phyloP scores from a whole-genome alignment of 495 filamentous ascomycete species.

The Daldinia vernicosa region DNA sequence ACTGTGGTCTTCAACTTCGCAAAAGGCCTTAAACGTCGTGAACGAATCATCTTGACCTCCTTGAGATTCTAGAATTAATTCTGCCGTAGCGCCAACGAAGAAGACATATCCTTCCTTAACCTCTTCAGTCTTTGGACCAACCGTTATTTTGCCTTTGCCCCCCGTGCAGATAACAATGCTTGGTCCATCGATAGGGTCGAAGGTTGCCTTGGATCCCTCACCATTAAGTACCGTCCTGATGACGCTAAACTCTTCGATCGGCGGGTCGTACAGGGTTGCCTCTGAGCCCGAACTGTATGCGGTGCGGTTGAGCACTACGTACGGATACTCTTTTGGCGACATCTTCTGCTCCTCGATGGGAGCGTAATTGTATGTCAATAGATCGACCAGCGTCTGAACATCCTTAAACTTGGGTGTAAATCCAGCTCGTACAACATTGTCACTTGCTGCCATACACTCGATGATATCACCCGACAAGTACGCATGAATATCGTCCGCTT shows the following conservation, averaged over 20 bases:
- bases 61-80: slow-evolving; percentile 77
- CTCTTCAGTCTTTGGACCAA: slow-evolving; percentile 75
- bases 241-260: slow-evolving; percentile 96
- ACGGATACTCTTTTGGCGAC: slow-evolving; percentile 81
- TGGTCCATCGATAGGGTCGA: slow-evolving; percentile 86
- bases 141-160: slow-evolving; percentile 81
- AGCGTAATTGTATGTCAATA: slow-evolving; percentile 94
- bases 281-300: slow-evolving; percentile 79
- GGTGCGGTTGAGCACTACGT: slow-evolving; percentile 76
- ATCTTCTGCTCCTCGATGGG: slow-evolving; percentile 96
- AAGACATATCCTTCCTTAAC: slow-evolving; percentile 83
- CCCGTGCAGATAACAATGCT: slow-evolving; percentile 90
- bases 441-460: slow-evolving; percentile 97
- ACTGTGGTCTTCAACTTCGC: slow-evolving; percentile 69
- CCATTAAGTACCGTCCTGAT: slow-evolving; percentile 79
- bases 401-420: slow-evolving; percentile 99
- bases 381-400: slow-evolving; percentile 84
- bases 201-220: slow-evolving; percentile 79
- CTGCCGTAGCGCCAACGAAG: slow-evolving; percentile 92
- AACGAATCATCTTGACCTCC: slow-evolving; percentile 69
- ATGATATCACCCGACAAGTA: slow-evolving; percentile 97
- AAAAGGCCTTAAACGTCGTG: slow-evolving; percentile 94
- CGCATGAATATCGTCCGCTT: slow-evolving; percentile 95
- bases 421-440: slow-evolving; percentile 96
- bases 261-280: slow-evolving; percentile 84